Percentiles rank a stretch among this genome's conserved stretches.
Conservation (phyloP, 805 yeast species). For the Wickerhamomyces kurtzmanii region DNA sequence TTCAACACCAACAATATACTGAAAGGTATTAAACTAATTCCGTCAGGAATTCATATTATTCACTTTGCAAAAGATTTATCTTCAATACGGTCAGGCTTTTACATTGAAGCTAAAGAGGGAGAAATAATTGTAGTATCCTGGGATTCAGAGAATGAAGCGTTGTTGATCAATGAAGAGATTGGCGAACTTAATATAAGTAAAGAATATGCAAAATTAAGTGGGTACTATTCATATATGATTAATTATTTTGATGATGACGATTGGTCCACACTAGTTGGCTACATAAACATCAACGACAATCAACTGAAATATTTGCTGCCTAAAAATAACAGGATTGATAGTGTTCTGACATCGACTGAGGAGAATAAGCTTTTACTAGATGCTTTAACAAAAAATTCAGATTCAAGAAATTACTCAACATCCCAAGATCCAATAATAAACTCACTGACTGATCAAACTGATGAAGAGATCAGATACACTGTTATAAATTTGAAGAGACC, state of each 20-base stretch:
- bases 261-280: slow-evolving; percentile 17
- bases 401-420: slow-evolving; percentile 16
- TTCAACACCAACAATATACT: slow-evolving; percentile 29
- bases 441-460: slow-evolving; percentile 20
- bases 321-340: slow-evolving; percentile 17
- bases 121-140: slow-evolving; percentile 25
- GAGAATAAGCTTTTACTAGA: slow-evolving; percentile 33
- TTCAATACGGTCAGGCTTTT: slow-evolving; percentile 32
- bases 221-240: slow-evolving; percentile 27
- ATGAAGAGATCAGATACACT: slow-evolving; percentile 30
- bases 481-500: slow-evolving; percentile 30
- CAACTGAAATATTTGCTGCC: slow-evolving; percentile 21
- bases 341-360: slow-evolving; percentile 39
- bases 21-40: slow-evolving; percentile 41
- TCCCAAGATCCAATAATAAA: slow-evolving; percentile 22
- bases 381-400: slow-evolving; percentile 22
- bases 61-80: slow-evolving; percentile 33
- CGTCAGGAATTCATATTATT: slow-evolving; percentile 42
- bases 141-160: slow-evolving; percentile 22
- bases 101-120: slow-evolving; percentile 22
- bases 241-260: slow-evolving; percentile 23
- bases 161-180: slow-evolving; percentile 18
- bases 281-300: slow-evolving; percentile 14
- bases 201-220: slow-evolving; percentile 18
- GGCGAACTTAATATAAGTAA: slow-evolving; percentile 22